Conservation (phyloP, 75 land plant genomes). For the Larix kaempferi region DNA sequence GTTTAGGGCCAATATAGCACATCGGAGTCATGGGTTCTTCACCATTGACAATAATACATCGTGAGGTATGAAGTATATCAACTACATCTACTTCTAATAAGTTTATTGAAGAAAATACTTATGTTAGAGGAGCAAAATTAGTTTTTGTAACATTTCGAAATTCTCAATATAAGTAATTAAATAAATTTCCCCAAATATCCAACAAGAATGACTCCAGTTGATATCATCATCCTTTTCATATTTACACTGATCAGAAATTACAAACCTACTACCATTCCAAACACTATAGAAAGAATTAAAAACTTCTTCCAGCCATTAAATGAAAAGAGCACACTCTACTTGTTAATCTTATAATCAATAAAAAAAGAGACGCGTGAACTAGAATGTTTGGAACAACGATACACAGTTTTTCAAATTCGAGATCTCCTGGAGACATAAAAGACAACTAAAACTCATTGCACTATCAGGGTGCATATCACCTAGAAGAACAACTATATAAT, state of each 20-base stretch:
- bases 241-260: too few relatives aligned
- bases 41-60: constrained; percentile 35
- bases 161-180: too few relatives aligned
- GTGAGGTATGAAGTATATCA: constrained; percentile 42
- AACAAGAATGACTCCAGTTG: too few relatives aligned
- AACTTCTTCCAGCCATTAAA: neutral
- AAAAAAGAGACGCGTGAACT: neutral
- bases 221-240: too few relatives aligned
- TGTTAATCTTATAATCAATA: neutral
- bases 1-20: constrained; percentile 39
- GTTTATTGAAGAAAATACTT: constrained; percentile 26
- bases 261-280: too few relatives aligned
- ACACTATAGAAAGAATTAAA: neutral
- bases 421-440: too few relatives aligned
- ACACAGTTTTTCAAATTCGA: too few relatives aligned
- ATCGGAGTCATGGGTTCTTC: constrained; percentile 43
- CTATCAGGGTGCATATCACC: too few relatives aligned
- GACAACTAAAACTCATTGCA: too few relatives aligned
- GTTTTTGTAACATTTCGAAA: constrained; percentile 43
- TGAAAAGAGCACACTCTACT: neutral
- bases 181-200: too few relatives aligned
- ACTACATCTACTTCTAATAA: constrained; percentile 67
- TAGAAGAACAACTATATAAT: too few relatives aligned
- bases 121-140: constrained; percentile 52
- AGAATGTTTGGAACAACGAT: too few relatives aligned